Percentiles rank a stretch among this genome's conserved stretches.
Evolutionary conservation across 345 rosid species (phyloP).

Genomic region (Heritiera fomes): DNA sequence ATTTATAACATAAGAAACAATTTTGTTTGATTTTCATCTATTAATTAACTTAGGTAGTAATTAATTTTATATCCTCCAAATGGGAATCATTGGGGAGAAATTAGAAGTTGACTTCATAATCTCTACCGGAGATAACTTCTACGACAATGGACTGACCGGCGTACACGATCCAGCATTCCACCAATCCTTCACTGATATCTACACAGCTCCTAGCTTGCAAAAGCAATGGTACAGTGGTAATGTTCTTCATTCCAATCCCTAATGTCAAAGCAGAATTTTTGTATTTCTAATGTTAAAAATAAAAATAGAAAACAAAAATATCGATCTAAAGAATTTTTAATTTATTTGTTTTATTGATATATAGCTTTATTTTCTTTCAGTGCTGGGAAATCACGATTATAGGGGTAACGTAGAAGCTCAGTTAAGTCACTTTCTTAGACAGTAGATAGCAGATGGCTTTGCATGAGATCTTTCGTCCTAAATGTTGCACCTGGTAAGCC

Average conservation of each 20-base stretch:
- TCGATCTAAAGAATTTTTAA: no score
- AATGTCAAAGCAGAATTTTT: no score
- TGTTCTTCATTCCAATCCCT: neutral
- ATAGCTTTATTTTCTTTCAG: conserved; percentile 22
- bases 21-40: no score
- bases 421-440: conserved; percentile 41
- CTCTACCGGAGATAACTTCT: conserved; percentile 83
- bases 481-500: conserved; percentile 35
- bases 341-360: no score
- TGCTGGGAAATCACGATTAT: conserved; percentile 66
- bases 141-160: conserved; percentile 58
- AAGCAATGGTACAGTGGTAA: conserved; percentile 81
- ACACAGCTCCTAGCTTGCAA: conserved; percentile 69
- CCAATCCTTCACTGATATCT: conserved; percentile 60
- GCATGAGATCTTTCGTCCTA: conserved; percentile 48
- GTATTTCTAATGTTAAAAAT: no score
- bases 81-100: conserved; percentile 70
- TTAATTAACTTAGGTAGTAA: neutral
- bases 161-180: conserved; percentile 55
- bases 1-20: no score
- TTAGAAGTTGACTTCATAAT: conserved; percentile 61
- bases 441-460: conserved; percentile 53
- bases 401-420: conserved; percentile 62
- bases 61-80: conserved; percentile 33
- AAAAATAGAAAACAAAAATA: no score